Evolutionary conservation across 257 asterid species (phyloP).

Genomic region (Nicotiana attenuata): DNA sequence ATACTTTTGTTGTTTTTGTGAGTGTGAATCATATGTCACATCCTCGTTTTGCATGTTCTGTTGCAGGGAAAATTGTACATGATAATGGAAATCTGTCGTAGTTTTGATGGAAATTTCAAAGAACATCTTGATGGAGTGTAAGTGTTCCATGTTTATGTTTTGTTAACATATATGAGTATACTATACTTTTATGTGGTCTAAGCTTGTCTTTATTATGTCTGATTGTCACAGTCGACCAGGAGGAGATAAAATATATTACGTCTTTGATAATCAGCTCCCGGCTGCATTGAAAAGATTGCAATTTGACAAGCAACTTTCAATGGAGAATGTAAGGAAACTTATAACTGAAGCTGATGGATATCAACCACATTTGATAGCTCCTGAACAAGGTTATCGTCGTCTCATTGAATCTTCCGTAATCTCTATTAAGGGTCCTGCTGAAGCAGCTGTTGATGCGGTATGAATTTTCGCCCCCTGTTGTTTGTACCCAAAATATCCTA

Average conservation of each 20-base stretch:
- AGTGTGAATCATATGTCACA: neutral
- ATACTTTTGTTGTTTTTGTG: slow-evolving; percentile 1
- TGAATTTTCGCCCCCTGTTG: slow-evolving; percentile 8
- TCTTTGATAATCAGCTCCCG: slow-evolving; percentile 69
- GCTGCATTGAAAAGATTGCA: slow-evolving; percentile 73
- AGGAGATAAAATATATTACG: slow-evolving; percentile 67
- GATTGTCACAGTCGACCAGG: slow-evolving; percentile 61
- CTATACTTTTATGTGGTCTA: neutral
- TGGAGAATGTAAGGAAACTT: slow-evolving; percentile 67
- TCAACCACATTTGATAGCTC: slow-evolving; percentile 82
- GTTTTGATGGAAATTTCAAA: slow-evolving; percentile 64
- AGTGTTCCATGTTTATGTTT: slow-evolving; percentile 12
- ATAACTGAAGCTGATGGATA: slow-evolving; percentile 80
- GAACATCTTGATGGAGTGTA: slow-evolving; percentile 87
- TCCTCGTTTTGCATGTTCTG: neutral
- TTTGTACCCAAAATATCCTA: neutral
- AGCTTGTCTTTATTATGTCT: neutral
- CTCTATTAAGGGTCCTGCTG: slow-evolving; percentile 72
- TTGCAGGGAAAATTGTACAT: slow-evolving; percentile 65
- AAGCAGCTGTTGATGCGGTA: slow-evolving; percentile 79
- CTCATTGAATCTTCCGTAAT: slow-evolving; percentile 63
- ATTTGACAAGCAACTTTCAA: slow-evolving; percentile 70
- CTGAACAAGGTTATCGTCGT: slow-evolving; percentile 76
- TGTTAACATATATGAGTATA: neutral
- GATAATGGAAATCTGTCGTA: slow-evolving; percentile 77